Evolutionary conservation across 2,329 filamentous ascomycete genomes (phyloP).

Genomic region (Cercospora janseana): DNA sequence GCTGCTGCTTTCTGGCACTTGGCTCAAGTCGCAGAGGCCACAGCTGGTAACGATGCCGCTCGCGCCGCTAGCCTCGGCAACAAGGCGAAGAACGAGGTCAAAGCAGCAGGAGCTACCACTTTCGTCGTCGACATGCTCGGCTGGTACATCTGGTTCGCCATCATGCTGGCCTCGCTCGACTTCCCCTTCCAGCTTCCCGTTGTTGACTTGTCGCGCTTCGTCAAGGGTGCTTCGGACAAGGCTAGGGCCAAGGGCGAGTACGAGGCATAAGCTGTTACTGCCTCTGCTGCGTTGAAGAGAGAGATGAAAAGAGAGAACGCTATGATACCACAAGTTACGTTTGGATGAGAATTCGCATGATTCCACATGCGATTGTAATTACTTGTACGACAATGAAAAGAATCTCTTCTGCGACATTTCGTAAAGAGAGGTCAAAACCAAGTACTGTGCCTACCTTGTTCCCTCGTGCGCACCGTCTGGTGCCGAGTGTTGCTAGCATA

Average conservation of each 20-base stretch:
- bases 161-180: constrained; percentile 54
- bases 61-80: constrained; percentile 11
- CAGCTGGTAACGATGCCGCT: constrained; percentile 26
- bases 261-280: constrained; percentile 16
- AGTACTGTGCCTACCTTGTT: constrained; percentile 1
- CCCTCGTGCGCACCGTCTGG: neutral
- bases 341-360: constrained; percentile 8
- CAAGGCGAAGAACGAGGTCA: constrained; percentile 23
- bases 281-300: neutral
- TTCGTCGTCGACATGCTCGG: constrained; percentile 51
- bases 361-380: constrained; percentile 13
- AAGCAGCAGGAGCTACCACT: constrained; percentile 48
- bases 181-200: constrained; percentile 55
- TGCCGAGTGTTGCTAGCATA: neutral
- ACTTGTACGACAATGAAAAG: constrained; percentile 10
- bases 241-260: constrained; percentile 30
- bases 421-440: constrained; percentile 12
- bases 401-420: neutral
- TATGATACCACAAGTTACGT: constrained; percentile 12
- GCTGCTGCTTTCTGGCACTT: constrained; percentile 60
- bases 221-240: constrained; percentile 47
- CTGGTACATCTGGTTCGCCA: constrained; percentile 56
- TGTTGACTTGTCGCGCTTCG: constrained; percentile 45
- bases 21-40: constrained; percentile 43
- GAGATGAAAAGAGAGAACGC: neutral